Percentiles rank a stretch among this genome's conserved stretches.
phyloP scores from a whole-genome alignment of 208 protist genomes.

The Naegleria lovaniensis region DNA sequence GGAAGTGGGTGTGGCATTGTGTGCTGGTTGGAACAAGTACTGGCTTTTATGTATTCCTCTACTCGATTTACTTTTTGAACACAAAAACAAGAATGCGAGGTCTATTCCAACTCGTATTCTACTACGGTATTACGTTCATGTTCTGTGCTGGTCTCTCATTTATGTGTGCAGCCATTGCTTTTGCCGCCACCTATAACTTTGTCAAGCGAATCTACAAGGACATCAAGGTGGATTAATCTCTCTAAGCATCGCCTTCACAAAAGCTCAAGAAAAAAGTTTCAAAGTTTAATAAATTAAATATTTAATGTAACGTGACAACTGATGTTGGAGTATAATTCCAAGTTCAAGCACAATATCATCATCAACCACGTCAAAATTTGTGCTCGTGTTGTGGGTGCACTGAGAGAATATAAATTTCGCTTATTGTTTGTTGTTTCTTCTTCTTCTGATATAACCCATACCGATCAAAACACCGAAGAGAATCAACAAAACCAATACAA shows the following conservation, averaged over 20 bases:
- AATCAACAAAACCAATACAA: neutral
- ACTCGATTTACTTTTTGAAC: conserved; percentile 81
- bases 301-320: neutral
- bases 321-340: too few relatives aligned
- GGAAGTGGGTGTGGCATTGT: conserved; percentile 82
- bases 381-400: too few relatives aligned
- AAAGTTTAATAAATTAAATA: neutral
- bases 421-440: neutral
- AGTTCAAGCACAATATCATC: too few relatives aligned
- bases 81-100: conserved; percentile 77
- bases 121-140: conserved; percentile 69
- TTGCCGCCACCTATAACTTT: neutral
- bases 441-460: neutral
- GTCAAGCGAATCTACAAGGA: conserved; percentile 23
- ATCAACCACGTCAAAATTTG: too few relatives aligned
- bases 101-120: conserved; percentile 75
- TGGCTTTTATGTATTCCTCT: conserved; percentile 71
- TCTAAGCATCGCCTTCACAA: too few relatives aligned
- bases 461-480: neutral
- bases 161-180: conserved; percentile 32
- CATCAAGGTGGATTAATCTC: conserved; percentile 18
- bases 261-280: neutral
- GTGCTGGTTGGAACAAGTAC: conserved; percentile 70
- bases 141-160: conserved; percentile 55
- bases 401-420: too few relatives aligned